Evolutionary conservation across 768 basidiomycete species (phyloP).

Genomic region (Strobilomyces dryophilus): DNA sequence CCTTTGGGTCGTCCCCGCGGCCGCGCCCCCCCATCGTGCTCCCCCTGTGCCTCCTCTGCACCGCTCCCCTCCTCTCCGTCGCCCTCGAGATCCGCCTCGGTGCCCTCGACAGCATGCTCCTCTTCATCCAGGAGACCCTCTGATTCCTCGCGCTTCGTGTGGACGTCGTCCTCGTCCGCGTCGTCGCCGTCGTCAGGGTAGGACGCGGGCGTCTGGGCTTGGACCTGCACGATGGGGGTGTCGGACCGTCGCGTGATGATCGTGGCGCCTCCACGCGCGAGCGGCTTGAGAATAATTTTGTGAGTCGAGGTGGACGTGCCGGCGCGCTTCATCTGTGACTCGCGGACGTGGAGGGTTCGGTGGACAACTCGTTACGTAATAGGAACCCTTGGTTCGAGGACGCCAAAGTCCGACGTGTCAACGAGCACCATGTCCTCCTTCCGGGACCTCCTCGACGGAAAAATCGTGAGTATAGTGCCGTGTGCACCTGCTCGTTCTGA

Average conservation of each 20-base stretch:
- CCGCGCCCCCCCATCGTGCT: constrained; percentile 33
- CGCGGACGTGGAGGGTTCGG: background rate
- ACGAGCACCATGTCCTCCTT: constrained; percentile 20
- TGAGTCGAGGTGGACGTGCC: constrained; percentile 20
- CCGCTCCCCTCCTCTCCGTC: constrained; percentile 33
- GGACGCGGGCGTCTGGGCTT: constrained; percentile 7
- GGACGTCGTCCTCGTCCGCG: constrained; percentile 23
- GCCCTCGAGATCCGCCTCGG: constrained; percentile 24
- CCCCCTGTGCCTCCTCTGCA: constrained; percentile 29
- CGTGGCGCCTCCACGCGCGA: constrained; percentile 25
- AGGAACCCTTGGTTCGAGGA: background rate
- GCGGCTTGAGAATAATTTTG: constrained; percentile 42
- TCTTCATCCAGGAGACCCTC: constrained; percentile 30
- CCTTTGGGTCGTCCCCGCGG: constrained; percentile 37
- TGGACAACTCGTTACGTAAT: constrained; percentile 17
- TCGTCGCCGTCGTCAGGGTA: constrained; percentile 23
- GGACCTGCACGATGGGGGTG: constrained; percentile 13
- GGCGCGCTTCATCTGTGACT: constrained; percentile 20
- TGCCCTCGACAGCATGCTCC: constrained; percentile 26
- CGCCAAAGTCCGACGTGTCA: constrained; percentile 6
- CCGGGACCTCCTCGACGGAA: constrained; percentile 28
- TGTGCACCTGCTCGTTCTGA: constrained; percentile 1
- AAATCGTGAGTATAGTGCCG: constrained; percentile 21
- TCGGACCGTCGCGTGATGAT: constrained; percentile 24
- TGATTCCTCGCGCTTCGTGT: constrained; percentile 29